Evolutionary conservation across 345 rosid species (phyloP), one percentile per base, ranked within the genome.

Genomic region (Cardamine resedifolia): DNA sequence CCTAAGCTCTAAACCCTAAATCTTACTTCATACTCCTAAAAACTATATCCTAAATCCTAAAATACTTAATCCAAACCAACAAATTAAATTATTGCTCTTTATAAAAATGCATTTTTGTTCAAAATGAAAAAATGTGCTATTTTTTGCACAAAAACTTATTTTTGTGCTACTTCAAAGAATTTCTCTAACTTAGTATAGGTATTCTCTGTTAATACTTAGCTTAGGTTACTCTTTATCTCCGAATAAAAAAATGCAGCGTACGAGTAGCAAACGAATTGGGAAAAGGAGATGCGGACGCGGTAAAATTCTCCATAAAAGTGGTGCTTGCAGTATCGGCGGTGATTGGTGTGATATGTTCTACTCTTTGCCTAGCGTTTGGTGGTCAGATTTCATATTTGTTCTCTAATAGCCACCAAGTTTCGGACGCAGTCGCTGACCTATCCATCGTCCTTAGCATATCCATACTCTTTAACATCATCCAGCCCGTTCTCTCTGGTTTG

Each of bases 211-310:
- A 44, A 38, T 34, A 33, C 5, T 51, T 10, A 18, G 26, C 14
- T n/a, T 6, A 11, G 51, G 14, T 31, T 9, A n/a, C 34, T 36
- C 6, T 55, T 55, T 47, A 20, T 43, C 4, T 44, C 47, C 16
- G 10, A 49, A 55, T 31, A 7, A 19, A 34, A 26, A 71, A 43
- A 31, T 14, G 20, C 68, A 85, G 93, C 15, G 91, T 90, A 1
- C 79, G 86, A n/a, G 87, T 86, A 4, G 79, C 90, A 3, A 90
- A 90, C 67, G 94, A 90, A 68, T 58, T 90, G 14, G 93, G 96
- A 19, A 69, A 76, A 58, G 90, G 91, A 59, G 74, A 86, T 60
- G 85, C 83, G 0, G 58, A 77, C 2, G 86, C 88, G 0, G 80
- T 83, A n/a, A 83, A 61, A 31, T 83, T 88, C 74, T 68, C 96